phyloP scores from a whole-genome alignment of 495 filamentous ascomycete species.

The Tuber brumale region DNA sequence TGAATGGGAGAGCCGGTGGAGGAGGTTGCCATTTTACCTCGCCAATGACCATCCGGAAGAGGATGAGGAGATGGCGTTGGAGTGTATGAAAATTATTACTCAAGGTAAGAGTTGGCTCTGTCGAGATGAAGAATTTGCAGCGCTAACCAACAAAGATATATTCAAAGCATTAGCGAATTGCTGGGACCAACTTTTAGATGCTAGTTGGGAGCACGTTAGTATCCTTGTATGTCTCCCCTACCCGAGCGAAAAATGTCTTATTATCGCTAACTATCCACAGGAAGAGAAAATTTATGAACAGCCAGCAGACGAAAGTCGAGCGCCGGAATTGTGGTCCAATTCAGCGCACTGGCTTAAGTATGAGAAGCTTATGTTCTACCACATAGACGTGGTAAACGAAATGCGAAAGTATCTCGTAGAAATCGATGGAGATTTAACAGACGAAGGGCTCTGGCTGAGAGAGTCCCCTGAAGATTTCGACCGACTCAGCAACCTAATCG shows the following conservation, averaged over 20 bases:
- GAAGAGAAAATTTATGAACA: slow-evolving; percentile 56
- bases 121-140: background rate
- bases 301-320: slow-evolving; percentile 52
- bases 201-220: slow-evolving; percentile 46
- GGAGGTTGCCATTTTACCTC: slow-evolving; percentile 50
- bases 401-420: slow-evolving; percentile 45
- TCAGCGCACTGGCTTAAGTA: slow-evolving; percentile 50
- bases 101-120: slow-evolving; percentile 11
- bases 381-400: slow-evolving; percentile 49
- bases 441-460: slow-evolving; percentile 45
- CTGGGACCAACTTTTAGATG: slow-evolving; percentile 49
- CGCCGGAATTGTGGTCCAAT: slow-evolving; percentile 53
- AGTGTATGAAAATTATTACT: slow-evolving; percentile 51
- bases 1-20: slow-evolving; percentile 51
- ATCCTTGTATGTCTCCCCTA: slow-evolving; percentile 36
- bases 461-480: slow-evolving; percentile 45
- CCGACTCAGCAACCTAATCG: slow-evolving; percentile 45
- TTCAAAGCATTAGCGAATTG: slow-evolving; percentile 47
- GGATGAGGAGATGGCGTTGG: slow-evolving; percentile 43
- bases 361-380: slow-evolving; percentile 51
- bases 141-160: slow-evolving; percentile 42
- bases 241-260: background rate
- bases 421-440: slow-evolving; percentile 34
- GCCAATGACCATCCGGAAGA: slow-evolving; percentile 35
- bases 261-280: slow-evolving; percentile 26